phyloP scores from a whole-genome alignment of 2,329 filamentous ascomycete genomes.

The Hypoxylon sp. region DNA sequence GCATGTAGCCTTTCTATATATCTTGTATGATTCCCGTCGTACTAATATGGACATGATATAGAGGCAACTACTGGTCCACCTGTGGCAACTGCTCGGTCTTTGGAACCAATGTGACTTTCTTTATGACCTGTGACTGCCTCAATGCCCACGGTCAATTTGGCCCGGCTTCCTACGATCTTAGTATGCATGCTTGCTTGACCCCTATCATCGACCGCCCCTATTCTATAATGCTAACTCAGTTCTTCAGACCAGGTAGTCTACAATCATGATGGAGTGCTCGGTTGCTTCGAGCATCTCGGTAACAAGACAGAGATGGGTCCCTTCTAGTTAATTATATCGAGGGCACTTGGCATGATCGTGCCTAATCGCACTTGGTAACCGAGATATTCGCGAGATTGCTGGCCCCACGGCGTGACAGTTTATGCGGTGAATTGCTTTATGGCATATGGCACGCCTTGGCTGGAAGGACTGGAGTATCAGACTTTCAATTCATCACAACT shows the following conservation, averaged over 20 bases:
- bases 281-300: constrained; percentile 58
- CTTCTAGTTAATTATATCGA: constrained; percentile 39
- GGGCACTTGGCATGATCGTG: constrained; percentile 9
- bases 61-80: constrained; percentile 51
- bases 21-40: neutral
- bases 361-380: constrained; percentile 6
- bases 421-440: neutral
- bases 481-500: neutral
- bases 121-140: constrained; percentile 52
- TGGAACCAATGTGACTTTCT: constrained; percentile 47
- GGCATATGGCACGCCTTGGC: neutral
- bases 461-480: neutral
- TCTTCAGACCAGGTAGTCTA: constrained; percentile 56
- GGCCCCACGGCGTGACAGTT: neutral
- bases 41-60: constrained; percentile 31
- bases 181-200: constrained; percentile 45
- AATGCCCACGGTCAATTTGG: constrained; percentile 36
- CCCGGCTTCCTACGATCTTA: constrained; percentile 50
- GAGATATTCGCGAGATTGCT: neutral
- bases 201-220: neutral
- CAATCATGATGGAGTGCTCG: constrained; percentile 57
- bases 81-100: constrained; percentile 51
- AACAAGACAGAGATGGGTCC: constrained; percentile 55
- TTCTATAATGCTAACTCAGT: constrained; percentile 15
- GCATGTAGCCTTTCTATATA: constrained; percentile 38